phyloP scores from a whole-genome alignment of 2,329 filamentous ascomycete species.

The Leptographium wingfieldii region DNA sequence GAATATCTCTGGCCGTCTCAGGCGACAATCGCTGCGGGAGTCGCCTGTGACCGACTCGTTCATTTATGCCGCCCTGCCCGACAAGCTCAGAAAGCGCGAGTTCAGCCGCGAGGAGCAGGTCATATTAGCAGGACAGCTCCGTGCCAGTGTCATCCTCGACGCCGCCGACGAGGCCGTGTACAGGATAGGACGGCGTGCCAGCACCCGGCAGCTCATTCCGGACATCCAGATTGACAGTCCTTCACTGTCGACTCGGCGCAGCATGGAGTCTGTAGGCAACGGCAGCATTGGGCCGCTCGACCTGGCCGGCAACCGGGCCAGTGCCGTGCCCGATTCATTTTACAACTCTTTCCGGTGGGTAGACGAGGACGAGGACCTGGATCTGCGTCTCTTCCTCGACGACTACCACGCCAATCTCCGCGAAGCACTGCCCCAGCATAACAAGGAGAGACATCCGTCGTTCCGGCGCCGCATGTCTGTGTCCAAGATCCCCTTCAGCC shows the following conservation, averaged over 20 bases:
- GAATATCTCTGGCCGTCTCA: constrained; percentile 18
- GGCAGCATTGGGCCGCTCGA: neutral
- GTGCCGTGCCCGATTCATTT: constrained; percentile 36
- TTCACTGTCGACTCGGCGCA: constrained; percentile 5
- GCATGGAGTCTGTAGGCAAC: constrained; percentile 7
- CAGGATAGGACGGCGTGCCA: constrained; percentile 29
- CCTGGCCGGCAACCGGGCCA: constrained; percentile 5
- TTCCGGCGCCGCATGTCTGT: constrained; percentile 64
- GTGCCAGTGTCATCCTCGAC: constrained; percentile 23
- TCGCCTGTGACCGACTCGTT: constrained; percentile 38
- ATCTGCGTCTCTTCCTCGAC: constrained; percentile 53
- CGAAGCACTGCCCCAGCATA: constrained; percentile 29
- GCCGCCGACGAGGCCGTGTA: constrained; percentile 43
- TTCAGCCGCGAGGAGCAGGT: constrained; percentile 62
- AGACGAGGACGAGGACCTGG: constrained; percentile 59
- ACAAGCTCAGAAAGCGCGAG: constrained; percentile 58
- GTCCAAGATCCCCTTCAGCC: constrained; percentile 49
- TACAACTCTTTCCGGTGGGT: constrained; percentile 62
- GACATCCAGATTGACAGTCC: constrained; percentile 16
- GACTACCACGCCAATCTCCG: constrained; percentile 56
- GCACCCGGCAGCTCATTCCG: constrained; percentile 20
- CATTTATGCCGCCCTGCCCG: constrained; percentile 58
- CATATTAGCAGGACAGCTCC: constrained; percentile 39
- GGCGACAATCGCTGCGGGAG: constrained; percentile 20
- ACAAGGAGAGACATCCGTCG: constrained; percentile 39